phyloP scores from a whole-genome alignment of 768 basidiomycete species.

The Lactifluus hygrophoroides region DNA sequence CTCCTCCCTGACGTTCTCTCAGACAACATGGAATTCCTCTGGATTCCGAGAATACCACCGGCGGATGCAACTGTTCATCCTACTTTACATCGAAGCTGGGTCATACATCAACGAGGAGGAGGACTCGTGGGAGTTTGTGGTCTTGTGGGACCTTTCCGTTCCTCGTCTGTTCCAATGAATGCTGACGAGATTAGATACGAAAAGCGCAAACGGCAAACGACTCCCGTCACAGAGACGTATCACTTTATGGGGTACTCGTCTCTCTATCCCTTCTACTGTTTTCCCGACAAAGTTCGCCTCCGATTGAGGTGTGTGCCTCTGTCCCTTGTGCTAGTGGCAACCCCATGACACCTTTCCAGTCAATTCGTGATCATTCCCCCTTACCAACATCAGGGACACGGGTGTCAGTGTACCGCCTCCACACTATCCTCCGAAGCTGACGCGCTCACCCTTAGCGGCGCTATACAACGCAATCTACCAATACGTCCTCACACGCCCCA shows the following conservation, averaged over 20 bases:
- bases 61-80: conserved; percentile 88
- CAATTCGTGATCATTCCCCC: conserved; percentile 93
- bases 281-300: conserved; percentile 82
- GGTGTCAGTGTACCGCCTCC: conserved; percentile 49
- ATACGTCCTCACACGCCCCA: conserved; percentile 53
- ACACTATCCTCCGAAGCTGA: background rate
- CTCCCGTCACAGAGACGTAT: conserved; percentile 51
- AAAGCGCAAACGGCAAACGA: conserved; percentile 55
- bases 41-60: conserved; percentile 90
- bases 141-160: conserved; percentile 47
- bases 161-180: background rate
- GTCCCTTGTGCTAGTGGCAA: background rate
- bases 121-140: conserved; percentile 86
- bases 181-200: conserved; percentile 55
- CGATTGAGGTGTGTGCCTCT: conserved; percentile 59
- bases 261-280: conserved; percentile 92
- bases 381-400: conserved; percentile 84
- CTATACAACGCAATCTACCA: conserved; percentile 83
- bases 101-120: conserved; percentile 94
- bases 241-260: conserved; percentile 95
- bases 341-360: conserved; percentile 33
- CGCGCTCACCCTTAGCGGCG: conserved; percentile 62
- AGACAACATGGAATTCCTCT: conserved; percentile 79
- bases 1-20: background rate
- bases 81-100: conserved; percentile 92